Base-by-base conservation (phyloP, 139 green algal species). In the Mesostigma viride region DNA sequence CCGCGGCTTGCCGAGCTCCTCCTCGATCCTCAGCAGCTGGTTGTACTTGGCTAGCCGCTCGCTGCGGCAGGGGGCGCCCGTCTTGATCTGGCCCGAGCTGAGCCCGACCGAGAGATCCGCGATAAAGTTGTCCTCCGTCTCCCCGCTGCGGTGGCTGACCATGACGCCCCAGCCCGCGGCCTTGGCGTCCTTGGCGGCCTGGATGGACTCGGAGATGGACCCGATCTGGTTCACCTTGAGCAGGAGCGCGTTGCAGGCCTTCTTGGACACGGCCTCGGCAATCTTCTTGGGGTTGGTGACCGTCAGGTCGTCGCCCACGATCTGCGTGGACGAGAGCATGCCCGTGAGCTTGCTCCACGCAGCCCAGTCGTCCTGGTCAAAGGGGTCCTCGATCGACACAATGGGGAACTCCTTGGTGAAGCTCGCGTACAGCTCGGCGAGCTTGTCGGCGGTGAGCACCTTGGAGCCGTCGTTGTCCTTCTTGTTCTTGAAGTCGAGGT, bases 171-270 rank as follows among this genome's bases (percentile, higher is more conserved):
- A 98, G 33, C 88, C 88, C 5, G 92, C 92, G 44, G 80, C 84
- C 84, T 95, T 95, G 72, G 80, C 69, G 83, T 93, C 89, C 26
- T 80, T 72, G 35, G 95, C 87, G 14, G 88, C 91, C 81, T 96
- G 77, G 71, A 98, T 96, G 48, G 91, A 88, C 83, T 98, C 92
- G 26, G 83, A 91, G 4, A 98, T 74, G 28, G 82, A 85, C 56
- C 92, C 92, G 65, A 98, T 97, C 84, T 97, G 91, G 86, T 96
- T 96, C 36, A 95, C 84, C 88, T 97, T 97, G 69, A 98, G 84
- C 76, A 98, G 84, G 68, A 98, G 83, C n/a, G 92, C 91, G 68
- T 95, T 95, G 81, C 82, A 88, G 17, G 82, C 74, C 86, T 96
- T 96, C 35, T 73, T 80, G 71, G 95, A 89, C 64, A 98, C 96